Conservation (phyloP, 192 early-diverging fungal species). For the Coemansia sp. region DNA sequence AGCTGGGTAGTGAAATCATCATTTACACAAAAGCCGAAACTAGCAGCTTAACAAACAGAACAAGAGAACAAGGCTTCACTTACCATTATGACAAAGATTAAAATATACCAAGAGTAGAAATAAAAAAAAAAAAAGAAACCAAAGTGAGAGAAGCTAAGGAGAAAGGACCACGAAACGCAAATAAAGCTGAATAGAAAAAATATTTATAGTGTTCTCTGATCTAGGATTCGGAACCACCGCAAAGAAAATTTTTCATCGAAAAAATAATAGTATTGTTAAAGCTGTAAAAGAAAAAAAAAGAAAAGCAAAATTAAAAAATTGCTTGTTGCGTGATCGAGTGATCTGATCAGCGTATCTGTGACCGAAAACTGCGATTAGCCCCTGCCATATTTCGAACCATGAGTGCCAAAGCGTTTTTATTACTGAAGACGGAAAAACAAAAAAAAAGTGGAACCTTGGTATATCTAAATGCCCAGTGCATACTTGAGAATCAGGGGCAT, state of each 20-base stretch:
- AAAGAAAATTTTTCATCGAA: neutral
- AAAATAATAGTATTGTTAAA: too few relatives aligned
- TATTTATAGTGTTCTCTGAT: neutral
- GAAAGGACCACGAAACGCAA: neutral
- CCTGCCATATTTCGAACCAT: too few relatives aligned
- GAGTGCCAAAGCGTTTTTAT: neutral
- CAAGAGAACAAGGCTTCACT: neutral
- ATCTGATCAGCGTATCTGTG: neutral
- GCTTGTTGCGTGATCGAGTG: neutral
- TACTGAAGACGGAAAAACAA: neutral
- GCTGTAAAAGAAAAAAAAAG: neutral
- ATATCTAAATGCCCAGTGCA: conserved; percentile 32
- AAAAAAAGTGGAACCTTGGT: neutral
- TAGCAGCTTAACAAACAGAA: conserved; percentile 8
- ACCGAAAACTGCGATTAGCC: too few relatives aligned
- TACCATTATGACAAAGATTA: conserved; percentile 13
- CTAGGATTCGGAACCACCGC: neutral
- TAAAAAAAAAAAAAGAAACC: conserved; percentile 8
- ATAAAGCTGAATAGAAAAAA: conserved; percentile 9
- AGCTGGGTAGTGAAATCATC: conserved; percentile 57
- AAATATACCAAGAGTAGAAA: conserved; percentile 5
- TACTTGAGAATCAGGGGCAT: conserved; percentile 51
- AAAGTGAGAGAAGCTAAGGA: conserved; percentile 9
- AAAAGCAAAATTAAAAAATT: neutral
- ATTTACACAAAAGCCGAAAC: conserved; percentile 2